Base-by-base conservation (phyloP, 2,329 filamentous ascomycete genomes). In the Trichoderma koningiopsis region DNA sequence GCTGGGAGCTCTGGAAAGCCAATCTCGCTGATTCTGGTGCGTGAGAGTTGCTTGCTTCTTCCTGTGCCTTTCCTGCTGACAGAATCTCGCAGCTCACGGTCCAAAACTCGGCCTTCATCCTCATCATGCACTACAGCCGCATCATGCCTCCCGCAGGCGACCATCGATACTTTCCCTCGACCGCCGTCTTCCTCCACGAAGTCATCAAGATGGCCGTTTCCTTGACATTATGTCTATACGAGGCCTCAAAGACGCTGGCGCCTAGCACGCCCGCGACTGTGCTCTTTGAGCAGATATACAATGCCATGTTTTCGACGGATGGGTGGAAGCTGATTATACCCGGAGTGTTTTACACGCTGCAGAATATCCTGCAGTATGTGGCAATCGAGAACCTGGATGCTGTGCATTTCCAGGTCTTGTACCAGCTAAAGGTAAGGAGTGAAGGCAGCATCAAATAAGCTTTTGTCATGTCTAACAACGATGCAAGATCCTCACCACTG, bases 241-340 rank as follows among this genome's bases (percentile, higher is more conserved):
- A 97, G 74, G 90, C 93, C 65, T 95, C 94, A 22, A 86, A 88
- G 74, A 91, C 88, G 10, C 85, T 93, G 10, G 91, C 93, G 6
- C 89, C 93, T 8, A 92, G 92, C 37, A 92, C 92, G 27, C 92
- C 93, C 2, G 91, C 91, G 24, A 93, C 92, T 0, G 89, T 92
- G 1, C 85, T 97, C 22, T 92, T 96, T 76, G 87, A 90, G 75
- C 91, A 93, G 76, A 88, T 98, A 29, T 92, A 90, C 76, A 89
- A 88, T 74, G 88, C 90, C 35, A 91, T 97, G 19, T 97, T 98
- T 77, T 91, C 91, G 0, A 91, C 91, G 11, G 96, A 98, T 77
- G 94, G 94, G 73, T 98, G 95, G 95, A 97, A 97, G 80, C 83
- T 99, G 72, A 93, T 93, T 10, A 89, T 98, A 53, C 96, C 95